A percentile compares a stretch with the other conserved stretches of the same genome.
These are phyloP conservation scores for Apiospora pterosperma DNA, from an alignment of 2,329 filamentous ascomycete genomes.

Conservation along the genomic window DNA sequence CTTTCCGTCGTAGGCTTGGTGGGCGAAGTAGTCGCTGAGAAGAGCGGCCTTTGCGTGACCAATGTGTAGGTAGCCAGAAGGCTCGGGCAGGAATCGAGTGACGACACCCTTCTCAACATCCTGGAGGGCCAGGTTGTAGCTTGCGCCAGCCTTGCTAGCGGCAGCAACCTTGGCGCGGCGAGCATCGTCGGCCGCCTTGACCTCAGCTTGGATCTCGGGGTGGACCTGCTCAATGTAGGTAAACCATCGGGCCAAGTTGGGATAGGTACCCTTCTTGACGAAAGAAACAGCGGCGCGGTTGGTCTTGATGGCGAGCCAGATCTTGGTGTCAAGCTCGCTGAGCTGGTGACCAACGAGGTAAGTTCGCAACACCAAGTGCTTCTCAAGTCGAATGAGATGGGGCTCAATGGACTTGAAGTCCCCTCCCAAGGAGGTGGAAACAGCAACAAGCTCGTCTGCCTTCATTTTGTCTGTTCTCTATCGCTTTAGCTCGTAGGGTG, in stretches of 20 bases:
- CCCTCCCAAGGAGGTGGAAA: conserved; percentile 48
- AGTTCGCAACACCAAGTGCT: conserved; percentile 81
- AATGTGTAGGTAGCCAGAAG: conserved; percentile 91
- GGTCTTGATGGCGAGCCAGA: conserved; percentile 79
- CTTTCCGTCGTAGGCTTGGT: conserved; percentile 88
- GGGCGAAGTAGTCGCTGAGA: conserved; percentile 94
- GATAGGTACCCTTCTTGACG: conserved; percentile 72
- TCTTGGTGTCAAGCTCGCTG: conserved; percentile 71
- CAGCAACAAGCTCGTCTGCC: conserved; percentile 49
- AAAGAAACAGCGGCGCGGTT: conserved; percentile 83
- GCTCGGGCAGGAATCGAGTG: conserved; percentile 90
- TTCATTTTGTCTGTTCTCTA: conserved; percentile 47
- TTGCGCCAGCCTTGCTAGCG: conserved; percentile 73
- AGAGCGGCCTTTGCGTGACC: conserved; percentile 93
- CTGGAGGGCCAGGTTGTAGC: conserved; percentile 83
- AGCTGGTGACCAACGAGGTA: conserved; percentile 81
- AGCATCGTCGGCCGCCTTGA: conserved; percentile 67
- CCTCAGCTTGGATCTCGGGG: conserved; percentile 68
- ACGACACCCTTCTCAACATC: conserved; percentile 87
- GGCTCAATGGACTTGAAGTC: conserved; percentile 84
- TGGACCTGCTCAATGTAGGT: conserved; percentile 78
- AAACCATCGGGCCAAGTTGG: conserved; percentile 84
- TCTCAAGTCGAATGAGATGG: conserved; percentile 73
- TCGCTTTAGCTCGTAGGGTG: conserved; percentile 3
- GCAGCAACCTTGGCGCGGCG: conserved; percentile 66